Evolutionary conservation across 306 rosid species (phyloP).

Genomic region (Dryas alaskensis): DNA sequence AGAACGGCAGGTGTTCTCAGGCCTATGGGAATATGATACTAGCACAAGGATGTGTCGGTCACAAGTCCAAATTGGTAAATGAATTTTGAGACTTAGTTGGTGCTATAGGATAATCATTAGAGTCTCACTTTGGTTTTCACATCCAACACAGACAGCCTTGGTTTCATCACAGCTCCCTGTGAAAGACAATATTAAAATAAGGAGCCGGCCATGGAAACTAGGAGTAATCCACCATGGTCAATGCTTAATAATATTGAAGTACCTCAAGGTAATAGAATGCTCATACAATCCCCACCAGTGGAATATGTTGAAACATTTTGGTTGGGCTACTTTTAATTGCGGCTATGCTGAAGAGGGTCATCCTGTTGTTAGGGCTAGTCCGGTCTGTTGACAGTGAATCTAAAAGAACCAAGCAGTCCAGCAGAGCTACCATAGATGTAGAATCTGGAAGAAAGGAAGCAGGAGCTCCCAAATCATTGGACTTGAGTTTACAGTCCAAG

Average conservation of each 20-base stretch:
- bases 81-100: conserved; percentile 32
- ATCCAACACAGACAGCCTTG: conserved; percentile 32
- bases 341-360: conserved; percentile 50
- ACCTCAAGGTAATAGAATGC: conserved; percentile 24
- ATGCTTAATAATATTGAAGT: conserved; percentile 8
- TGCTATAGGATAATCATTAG: conserved; percentile 35
- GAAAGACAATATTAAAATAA: conserved; percentile 31
- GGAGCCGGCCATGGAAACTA: conserved; percentile 40
- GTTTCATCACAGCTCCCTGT: conserved; percentile 32
- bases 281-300: conserved; percentile 15
- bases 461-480: conserved; percentile 21
- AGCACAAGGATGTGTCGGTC: conserved; percentile 75
- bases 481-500: conserved; percentile 30
- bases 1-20: conserved; percentile 76
- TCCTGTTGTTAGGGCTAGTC: conserved; percentile 37
- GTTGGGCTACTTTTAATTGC: conserved; percentile 13
- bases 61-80: conserved; percentile 25
- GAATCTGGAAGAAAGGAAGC: conserved; percentile 27
- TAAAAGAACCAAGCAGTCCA: conserved; percentile 6
- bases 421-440: conserved; percentile 7
- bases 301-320: conserved; percentile 38
- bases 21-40: conserved; percentile 82
- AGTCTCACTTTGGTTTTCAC: conserved; percentile 37
- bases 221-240: conserved; percentile 3
- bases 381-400: conserved; percentile 14